These are phyloP conservation scores for Alternaria novae-zelandiae DNA, from an alignment of 2,329 filamentous ascomycete genomes.

Conservation along the genomic window DNA sequence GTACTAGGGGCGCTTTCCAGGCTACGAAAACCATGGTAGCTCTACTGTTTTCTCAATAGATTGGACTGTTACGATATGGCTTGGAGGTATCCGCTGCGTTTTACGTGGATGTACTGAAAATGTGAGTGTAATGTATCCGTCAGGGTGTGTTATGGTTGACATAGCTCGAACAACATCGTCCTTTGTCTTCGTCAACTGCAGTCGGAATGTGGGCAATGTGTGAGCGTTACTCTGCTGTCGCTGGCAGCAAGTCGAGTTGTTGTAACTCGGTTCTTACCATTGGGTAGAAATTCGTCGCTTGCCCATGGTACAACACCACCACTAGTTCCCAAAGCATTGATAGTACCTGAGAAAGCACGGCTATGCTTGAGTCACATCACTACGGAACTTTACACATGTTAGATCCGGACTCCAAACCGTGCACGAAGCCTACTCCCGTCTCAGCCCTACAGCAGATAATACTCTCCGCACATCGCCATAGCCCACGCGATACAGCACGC, in stretches of 20 bases:
- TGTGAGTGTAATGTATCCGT: background rate
- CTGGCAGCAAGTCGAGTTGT: background rate
- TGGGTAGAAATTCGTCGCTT: background rate
- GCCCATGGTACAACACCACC: background rate
- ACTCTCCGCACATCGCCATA: background rate
- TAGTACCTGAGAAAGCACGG: background rate
- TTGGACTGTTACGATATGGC: no score
- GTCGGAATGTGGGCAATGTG: rapidly evolving
- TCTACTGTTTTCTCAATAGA: constrained; percentile 54
- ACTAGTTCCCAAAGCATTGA: background rate
- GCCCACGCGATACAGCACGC: no score
- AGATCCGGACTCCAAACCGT: background rate
- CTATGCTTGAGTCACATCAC: background rate
- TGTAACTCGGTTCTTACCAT: background rate
- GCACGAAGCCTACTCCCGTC: no score
- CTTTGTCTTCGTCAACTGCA: background rate
- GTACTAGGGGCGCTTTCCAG: constrained; percentile 60
- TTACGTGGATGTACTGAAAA: background rate
- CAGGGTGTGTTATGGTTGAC: no score
- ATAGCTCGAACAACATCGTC: background rate
- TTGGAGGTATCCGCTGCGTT: background rate
- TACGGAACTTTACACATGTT: background rate
- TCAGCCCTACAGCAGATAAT: no score
- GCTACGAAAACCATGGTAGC: constrained; percentile 67
- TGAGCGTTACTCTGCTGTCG: background rate